These are phyloP conservation scores for Corchorus olitorius DNA, from an alignment of 345 rosid genomes.

Conservation along the genomic window DNA sequence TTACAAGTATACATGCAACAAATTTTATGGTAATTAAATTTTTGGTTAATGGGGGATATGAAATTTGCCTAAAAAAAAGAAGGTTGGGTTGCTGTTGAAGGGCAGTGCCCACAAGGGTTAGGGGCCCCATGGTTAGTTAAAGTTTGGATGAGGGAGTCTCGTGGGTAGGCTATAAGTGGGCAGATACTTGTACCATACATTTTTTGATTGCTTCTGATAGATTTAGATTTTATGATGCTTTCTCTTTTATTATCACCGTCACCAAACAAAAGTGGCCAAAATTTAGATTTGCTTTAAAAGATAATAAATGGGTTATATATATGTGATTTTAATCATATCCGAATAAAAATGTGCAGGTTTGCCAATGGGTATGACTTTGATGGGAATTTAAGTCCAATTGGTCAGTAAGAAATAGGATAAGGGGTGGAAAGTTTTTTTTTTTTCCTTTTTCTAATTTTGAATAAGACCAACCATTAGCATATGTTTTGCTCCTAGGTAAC, in stretches of 20 bases:
- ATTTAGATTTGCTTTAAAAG: too few species aligned
- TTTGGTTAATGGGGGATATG: not conserved
- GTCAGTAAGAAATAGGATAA: not conserved
- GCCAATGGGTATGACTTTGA: not conserved
- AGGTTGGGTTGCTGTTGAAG: too few species aligned
- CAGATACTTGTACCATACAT: not conserved
- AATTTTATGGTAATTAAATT: too few species aligned
- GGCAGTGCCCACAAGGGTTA: not conserved
- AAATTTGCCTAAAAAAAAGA: not conserved
- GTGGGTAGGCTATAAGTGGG: not conserved
- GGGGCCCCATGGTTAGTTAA: constrained; percentile 10
- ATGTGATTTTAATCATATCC: not conserved
- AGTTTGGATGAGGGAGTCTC: constrained; percentile 6
- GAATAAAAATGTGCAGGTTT: not conserved
- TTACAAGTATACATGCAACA: not conserved
- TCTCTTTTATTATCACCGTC: not conserved
- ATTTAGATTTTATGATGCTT: constrained; percentile 1
- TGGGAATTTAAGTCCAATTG: not conserved
- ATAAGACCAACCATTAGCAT: too few species aligned
- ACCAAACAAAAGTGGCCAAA: not conserved
- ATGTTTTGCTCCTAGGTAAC: not conserved
- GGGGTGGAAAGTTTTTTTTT: not conserved
- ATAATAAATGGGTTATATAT: not conserved
- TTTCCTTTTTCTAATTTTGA: not conserved
- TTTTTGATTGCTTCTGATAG: not conserved